Base-by-base conservation (phyloP, 1,284 basidiomycete genomes). In the Erythrobasidium hasegawianum region DNA sequence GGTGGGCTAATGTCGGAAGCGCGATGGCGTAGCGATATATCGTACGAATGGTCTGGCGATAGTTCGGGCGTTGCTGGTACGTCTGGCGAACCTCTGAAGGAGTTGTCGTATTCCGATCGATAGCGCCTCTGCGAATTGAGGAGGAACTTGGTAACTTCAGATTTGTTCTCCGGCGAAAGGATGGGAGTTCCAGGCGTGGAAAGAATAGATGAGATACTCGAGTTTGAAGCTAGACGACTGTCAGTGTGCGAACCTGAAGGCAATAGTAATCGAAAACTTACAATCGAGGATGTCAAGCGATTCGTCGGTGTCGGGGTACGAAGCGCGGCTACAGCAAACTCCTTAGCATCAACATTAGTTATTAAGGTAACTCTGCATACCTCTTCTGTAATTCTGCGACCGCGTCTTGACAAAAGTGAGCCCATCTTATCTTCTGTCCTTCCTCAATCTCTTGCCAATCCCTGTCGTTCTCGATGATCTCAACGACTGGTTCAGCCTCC, bases 321-420 rank as follows among this genome's bases (percentile, higher is more conserved):
- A 20, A 4, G 62, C 38, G 14, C 56, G 43, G 38, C 62, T 53
- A 16, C 7, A 16, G 18, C 8, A 22, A 8, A 20, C 3, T 20
- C 22, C 4, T 24, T 9, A 53, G 26, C 16, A 8, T 22, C 50
- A 29, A 4, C 20, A 24, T 16, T 26, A 27, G 4, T 10, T 16
- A 4, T 29, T 8, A 3, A 20, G 9, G 50, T 29, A 27, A 29
- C 20, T 5, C 50, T 33, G 4, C 11, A 33, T 33, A 53, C 50
- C 50, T 65, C 26, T 65, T 65, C 29, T 65, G 62, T 16, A 65
- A 49, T 24, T 65, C 62, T 18, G 54, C 16, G 11, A 53, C 45
- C 2, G 62, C 62, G n/a, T 65, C 62, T 18, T 65, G 62, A 24
- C 62, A 65, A 33, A 65, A 65, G 16, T 56, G 41, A n/a, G 45